Evolutionary conservation across 148 eudicot genomes (phyloP).

Genomic region (Chenopodium album): DNA sequence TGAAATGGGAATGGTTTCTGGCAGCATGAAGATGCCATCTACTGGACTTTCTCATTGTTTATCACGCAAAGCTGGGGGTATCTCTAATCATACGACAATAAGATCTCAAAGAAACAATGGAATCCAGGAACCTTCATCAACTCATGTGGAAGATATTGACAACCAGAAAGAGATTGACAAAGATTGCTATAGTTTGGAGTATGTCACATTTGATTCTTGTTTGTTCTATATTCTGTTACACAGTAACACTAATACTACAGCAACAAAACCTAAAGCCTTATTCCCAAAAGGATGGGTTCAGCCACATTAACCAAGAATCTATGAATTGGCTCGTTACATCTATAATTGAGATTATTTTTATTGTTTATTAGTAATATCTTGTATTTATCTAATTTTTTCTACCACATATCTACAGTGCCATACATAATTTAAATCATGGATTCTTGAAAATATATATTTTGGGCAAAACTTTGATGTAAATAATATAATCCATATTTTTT

Average conservation of each 20-base stretch:
- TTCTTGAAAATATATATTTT: background rate
- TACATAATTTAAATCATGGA: background rate
- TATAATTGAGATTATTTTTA: background rate
- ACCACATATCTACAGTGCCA: background rate
- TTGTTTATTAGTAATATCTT: background rate
- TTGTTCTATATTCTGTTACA: slow-evolving; percentile 8
- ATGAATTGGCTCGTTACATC: no score
- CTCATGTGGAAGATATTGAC: slow-evolving; percentile 28
- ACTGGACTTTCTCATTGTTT: slow-evolving; percentile 31
- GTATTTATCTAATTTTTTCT: background rate
- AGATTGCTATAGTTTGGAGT: slow-evolving; percentile 30
- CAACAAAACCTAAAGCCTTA: no score
- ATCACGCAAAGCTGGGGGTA: slow-evolving; percentile 17
- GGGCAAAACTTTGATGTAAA: background rate
- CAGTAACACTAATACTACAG: background rate
- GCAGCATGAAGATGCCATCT: slow-evolving; percentile 22
- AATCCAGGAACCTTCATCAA: slow-evolving; percentile 28
- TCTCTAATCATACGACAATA: slow-evolving; percentile 23
- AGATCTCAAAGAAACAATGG: slow-evolving; percentile 31
- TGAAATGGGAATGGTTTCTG: slow-evolving; percentile 34
- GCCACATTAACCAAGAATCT: no score
- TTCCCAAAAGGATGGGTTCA: no score
- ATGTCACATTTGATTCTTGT: background rate
- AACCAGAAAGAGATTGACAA: slow-evolving; percentile 36
- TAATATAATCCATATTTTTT: background rate